Base-by-base conservation (phyloP, 2,329 filamentous ascomycete genomes). In the Fusarium chaquense region DNA sequence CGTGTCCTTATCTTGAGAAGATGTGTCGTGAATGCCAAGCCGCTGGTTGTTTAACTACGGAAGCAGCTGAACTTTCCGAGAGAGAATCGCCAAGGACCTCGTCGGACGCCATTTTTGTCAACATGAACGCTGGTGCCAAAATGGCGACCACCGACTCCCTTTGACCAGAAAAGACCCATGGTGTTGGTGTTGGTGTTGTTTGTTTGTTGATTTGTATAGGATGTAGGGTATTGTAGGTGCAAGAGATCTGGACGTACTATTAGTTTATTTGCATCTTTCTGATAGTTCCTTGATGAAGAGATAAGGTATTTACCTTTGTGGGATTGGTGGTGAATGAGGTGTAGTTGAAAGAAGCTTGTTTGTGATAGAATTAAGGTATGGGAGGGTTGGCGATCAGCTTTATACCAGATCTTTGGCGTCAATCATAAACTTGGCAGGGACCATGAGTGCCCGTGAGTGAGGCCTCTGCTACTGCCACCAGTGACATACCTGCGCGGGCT, bases 61-160 rank as follows among this genome's bases (percentile, higher is more conserved):
- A 87, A 87, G 78, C 85, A 87, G 79, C 80, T 84, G 75, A 85
- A 85, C 45, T 78, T 81, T 64, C 83, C 82, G 43, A 85, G 77
- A 51, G 81, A 82, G 73, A 86, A 83, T 44, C 84, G 79, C 83
- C 84, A 86, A 5, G 84, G 83, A 3, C 84, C 85, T 13, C 83
- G 81, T 51, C 80, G 82, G 10, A 86, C 76, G 46, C 84, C 85
- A 66, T 83, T 76, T 13, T 79, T 79, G 73, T 83, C 80, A 22
- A 81, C 82, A 35, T 79, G 78, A 55, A 87, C 77, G 73, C 78
- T 85, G 35, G 85, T 86, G 67, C 85, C 85, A 67, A 86, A 82
- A 71, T 84, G 83, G 35, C 81, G 81, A 54, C 81, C 80, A 67
- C 85, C 85, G 67, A 86, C 55, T 51, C 76, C 75, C 70, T 83